Conservation (phyloP, 2,329 filamentous ascomycete genomes). For the Geosmithia flava region DNA sequence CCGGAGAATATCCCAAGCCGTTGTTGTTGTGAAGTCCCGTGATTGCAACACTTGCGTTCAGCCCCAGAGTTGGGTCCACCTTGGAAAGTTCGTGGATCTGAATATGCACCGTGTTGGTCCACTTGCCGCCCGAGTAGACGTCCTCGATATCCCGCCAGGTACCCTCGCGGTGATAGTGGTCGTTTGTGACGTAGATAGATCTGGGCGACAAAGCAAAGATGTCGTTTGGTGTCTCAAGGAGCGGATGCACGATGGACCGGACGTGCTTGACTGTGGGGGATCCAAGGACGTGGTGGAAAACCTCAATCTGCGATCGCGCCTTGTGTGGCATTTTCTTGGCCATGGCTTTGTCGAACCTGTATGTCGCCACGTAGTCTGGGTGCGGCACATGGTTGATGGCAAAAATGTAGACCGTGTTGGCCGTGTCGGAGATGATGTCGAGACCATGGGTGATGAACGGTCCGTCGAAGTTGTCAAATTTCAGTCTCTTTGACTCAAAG, state of each 20-base stretch:
- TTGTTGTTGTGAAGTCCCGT: slow-evolving; percentile 39
- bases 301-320: slow-evolving; percentile 40
- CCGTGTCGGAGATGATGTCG: slow-evolving; percentile 39
- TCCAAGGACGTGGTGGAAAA: slow-evolving; percentile 41
- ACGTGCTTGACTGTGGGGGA: slow-evolving; percentile 28
- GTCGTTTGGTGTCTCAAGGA: slow-evolving; percentile 48
- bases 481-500: slow-evolving; percentile 28
- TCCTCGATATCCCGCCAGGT: slow-evolving; percentile 33
- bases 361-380: slow-evolving; percentile 17
- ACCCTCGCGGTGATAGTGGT: slow-evolving; percentile 40
- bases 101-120: slow-evolving; percentile 36
- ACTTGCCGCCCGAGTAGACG: slow-evolving; percentile 23
- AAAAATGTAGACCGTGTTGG: slow-evolving; percentile 40
- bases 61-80: slow-evolving; percentile 15
- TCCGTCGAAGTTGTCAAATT: slow-evolving; percentile 35
- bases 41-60: slow-evolving; percentile 30
- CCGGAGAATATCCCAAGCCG: slow-evolving; percentile 33
- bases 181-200: slow-evolving; percentile 47
- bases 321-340: slow-evolving; percentile 14
- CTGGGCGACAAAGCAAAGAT: slow-evolving; percentile 31
- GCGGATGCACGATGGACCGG: slow-evolving; percentile 37
- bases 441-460: slow-evolving; percentile 49
- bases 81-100: slow-evolving; percentile 14
- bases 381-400: slow-evolving; percentile 48
- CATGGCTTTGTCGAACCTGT: slow-evolving; percentile 2